These are phyloP conservation scores for Aristolochia californica DNA, from an alignment of 164 flowering plant species.

Conservation along the genomic window DNA sequence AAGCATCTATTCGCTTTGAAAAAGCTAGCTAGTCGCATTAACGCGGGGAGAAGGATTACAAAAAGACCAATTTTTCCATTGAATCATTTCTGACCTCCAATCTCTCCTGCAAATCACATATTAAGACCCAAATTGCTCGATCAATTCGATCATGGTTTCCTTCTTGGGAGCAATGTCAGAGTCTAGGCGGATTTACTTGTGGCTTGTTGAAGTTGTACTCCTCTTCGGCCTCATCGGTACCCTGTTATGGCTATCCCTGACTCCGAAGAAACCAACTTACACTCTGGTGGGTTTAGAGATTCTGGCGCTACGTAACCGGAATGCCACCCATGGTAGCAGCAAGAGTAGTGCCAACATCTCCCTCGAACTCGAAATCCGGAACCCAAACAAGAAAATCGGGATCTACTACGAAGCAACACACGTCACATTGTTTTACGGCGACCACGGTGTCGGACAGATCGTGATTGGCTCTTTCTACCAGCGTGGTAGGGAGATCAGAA, in stretches of 20 bases:
- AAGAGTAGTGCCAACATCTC: conserved; percentile 7
- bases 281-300: conserved; percentile 13
- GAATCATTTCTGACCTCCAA: too few relatives aligned
- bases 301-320: conserved; percentile 4
- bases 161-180: conserved; percentile 17
- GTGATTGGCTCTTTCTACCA: conserved; percentile 12
- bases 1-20: too few relatives aligned
- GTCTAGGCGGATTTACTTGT: conserved; percentile 12
- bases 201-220: conserved; percentile 11
- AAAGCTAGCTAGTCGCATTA: too few relatives aligned
- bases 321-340: neutral
- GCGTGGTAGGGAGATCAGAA: conserved; percentile 4
- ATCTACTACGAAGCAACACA: conserved; percentile 19
- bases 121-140: too few relatives aligned
- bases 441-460: conserved; percentile 12
- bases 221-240: conserved; percentile 10
- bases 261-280: conserved; percentile 11
- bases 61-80: too few relatives aligned
- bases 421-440: conserved; percentile 10
- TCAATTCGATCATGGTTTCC: too few relatives aligned
- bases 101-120: too few relatives aligned
- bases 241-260: conserved; percentile 16
- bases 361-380: conserved; percentile 16
- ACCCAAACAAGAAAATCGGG: conserved; percentile 22
- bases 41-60: too few relatives aligned